Evolutionary conservation across 257 asterid species (phyloP).

Genomic region (Nicotiana undulata): DNA sequence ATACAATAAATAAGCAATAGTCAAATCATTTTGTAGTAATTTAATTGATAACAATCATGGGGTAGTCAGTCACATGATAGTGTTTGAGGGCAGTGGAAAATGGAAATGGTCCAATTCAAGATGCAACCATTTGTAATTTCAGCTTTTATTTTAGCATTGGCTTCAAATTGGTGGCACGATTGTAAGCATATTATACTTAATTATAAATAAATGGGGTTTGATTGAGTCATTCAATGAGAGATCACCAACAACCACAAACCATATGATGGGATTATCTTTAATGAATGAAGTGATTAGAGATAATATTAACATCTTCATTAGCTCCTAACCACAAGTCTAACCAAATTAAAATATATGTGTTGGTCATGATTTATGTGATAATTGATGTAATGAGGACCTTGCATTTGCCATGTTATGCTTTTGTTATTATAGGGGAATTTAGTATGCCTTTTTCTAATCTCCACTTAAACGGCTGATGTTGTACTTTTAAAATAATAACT

Average conservation of each 20-base stretch:
- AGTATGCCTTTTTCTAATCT: neutral
- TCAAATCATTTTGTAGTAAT: neutral
- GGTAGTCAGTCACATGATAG: neutral
- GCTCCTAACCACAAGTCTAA: neutral
- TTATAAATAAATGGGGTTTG: neutral
- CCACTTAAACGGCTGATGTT: neutral
- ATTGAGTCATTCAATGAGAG: conserved; percentile 10
- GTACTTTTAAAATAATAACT: neutral
- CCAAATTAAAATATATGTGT: neutral
- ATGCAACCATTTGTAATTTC: neutral
- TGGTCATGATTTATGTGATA: neutral
- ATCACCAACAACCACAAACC: conserved; percentile 5
- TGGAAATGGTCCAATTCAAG: neutral
- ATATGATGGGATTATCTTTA: neutral
- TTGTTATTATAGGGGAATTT: neutral
- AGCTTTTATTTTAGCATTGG: neutral
- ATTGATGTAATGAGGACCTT: neutral
- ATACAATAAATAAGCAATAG: neutral
- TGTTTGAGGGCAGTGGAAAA: neutral
- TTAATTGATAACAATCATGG: neutral
- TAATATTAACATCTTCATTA: conserved; percentile 6
- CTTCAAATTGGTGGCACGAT: conserved; percentile 4
- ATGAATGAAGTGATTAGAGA: neutral
- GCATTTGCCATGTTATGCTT: neutral
- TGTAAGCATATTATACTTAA: conserved; percentile 13